A percentile compares a stretch with the other conserved stretches of the same genome.
These are phyloP conservation scores for Zychaea mexicana DNA, from an alignment of 371 early-diverging fungal species.

Conservation along the genomic window DNA sequence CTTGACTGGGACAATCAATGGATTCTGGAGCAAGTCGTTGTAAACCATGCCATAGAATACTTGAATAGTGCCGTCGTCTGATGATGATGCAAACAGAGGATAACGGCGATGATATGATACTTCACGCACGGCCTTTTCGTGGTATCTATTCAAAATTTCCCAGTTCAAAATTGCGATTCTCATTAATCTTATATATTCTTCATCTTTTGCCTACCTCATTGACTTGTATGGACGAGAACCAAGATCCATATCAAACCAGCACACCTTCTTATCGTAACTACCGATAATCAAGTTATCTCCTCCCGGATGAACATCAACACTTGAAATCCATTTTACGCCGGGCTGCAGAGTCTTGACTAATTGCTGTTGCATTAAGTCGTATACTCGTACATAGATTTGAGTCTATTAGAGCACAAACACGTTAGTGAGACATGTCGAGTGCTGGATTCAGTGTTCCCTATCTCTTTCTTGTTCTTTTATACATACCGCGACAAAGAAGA, in stretches of 20 bases:
- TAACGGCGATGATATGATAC: conserved; percentile 86
- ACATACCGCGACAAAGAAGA: conserved; percentile 89
- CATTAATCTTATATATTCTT: not conserved
- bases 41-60: conserved; percentile 98
- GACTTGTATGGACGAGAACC: conserved; percentile 91
- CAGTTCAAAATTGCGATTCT: not conserved
- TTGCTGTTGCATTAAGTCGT: conserved; percentile 88
- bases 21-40: conserved; percentile 91
- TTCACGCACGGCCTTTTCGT: conserved; percentile 86
- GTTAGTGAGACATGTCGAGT: not conserved
- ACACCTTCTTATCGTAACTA: conserved; percentile 89
- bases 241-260: conserved; percentile 97
- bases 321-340: conserved; percentile 92
- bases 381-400: conserved; percentile 90
- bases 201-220: conserved; percentile 51
- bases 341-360: conserved; percentile 81
- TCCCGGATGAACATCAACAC: conserved; percentile 91
- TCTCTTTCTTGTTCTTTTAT: not conserved
- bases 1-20: conserved; percentile 97
- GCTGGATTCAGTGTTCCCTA: too few relatives aligned
- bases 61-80: conserved; percentile 93
- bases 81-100: conserved; percentile 93
- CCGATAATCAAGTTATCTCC: conserved; percentile 95
- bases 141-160: conserved; percentile 58
- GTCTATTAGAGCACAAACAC: conserved; percentile 54